Base-by-base conservation (phyloP, 1,284 basidiomycete genomes). In the Ustilago cynodontis region DNA sequence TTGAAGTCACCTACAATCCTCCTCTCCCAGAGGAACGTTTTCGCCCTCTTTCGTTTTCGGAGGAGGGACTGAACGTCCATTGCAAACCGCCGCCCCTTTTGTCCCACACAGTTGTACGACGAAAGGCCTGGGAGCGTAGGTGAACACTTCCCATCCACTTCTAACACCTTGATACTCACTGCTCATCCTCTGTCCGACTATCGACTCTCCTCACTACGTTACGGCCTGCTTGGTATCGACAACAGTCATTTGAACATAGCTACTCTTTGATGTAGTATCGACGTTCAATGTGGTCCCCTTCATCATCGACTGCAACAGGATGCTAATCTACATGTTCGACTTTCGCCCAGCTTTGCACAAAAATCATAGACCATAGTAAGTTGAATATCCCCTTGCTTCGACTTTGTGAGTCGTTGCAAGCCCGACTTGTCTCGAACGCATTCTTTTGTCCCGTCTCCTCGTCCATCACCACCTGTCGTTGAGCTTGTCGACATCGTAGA, bases 41-140 rank as follows among this genome's bases (percentile, higher is more conserved):
- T 35, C 24, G 22, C 63, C 63, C 64, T 66, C 64, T 66, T 59
- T 56, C 57, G 24, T 43, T 35, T 24, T 24, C 10, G 58, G 35
- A 51, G 35, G 58, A 55, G 37, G 58, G 57, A 26, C 39, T 35
- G 45, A 35, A 28, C 60, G 18, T 22, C 37, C 47, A 35, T 26
- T 24, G 22, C 14, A 37, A 20, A 11, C 41, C 41, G 1, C 18
- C 20, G 1, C 18, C 20, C 16, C 35, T 39, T 20, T 54, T 18
- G 35, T 54, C 6, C 20, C 31, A 24, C 22, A n/a, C n/a, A n/a
- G n/a, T 54, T 20, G 20, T 37, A 14, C 47, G 41, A 43, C 41
- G 41, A 20, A 9, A 49, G 24, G 47, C 4, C 6, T 28, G 47
- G 47, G 47, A 13, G 24, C 47, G 28, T 26, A 11, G 26, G 24